A percentile compares a stretch with the other conserved stretches of the same genome.
phyloP scores from a whole-genome alignment of 108 stramenopile genomes.

The Fistulifera pelliculosa region DNA sequence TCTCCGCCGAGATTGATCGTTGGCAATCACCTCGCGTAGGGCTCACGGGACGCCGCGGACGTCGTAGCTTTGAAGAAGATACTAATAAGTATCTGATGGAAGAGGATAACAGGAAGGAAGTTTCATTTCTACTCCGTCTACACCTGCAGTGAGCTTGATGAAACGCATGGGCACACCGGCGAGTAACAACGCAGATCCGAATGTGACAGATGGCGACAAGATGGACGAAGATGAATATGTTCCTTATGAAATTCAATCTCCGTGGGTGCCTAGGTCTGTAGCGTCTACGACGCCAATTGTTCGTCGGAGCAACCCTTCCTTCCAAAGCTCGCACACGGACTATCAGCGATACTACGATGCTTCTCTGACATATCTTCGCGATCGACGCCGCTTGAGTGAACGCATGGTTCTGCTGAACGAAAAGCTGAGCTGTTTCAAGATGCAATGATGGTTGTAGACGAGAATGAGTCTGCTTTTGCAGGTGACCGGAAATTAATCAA shows the following conservation, averaged over 20 bases:
- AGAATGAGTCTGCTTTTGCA: conserved; percentile 5
- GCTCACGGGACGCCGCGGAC: no score
- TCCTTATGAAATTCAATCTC: conserved; percentile 7
- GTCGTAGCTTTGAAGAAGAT: no score
- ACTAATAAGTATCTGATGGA: no score
- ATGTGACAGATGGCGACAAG: not conserved
- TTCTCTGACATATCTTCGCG: conserved; percentile 30
- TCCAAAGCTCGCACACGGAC: not conserved
- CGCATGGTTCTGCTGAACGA: conserved; percentile 11
- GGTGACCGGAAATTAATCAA: conserved; percentile 11
- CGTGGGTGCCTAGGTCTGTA: not conserved
- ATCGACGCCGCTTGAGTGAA: conserved; percentile 21
- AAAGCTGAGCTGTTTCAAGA: conserved; percentile 11
- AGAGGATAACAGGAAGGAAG: no score
- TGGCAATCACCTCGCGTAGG: no score
- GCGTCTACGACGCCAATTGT: conserved; percentile 3
- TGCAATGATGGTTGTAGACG: conserved; percentile 11
- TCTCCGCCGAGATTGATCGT: no score
- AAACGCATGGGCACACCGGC: no score
- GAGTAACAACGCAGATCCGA: no score
- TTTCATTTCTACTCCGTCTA: no score
- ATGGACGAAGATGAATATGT: conserved; percentile 9
- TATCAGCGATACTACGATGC: conserved; percentile 57
- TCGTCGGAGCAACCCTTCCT: not conserved
- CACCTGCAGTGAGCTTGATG: no score